phyloP scores from a whole-genome alignment of 495 filamentous ascomycete species.

The Penicillium mononematosum region DNA sequence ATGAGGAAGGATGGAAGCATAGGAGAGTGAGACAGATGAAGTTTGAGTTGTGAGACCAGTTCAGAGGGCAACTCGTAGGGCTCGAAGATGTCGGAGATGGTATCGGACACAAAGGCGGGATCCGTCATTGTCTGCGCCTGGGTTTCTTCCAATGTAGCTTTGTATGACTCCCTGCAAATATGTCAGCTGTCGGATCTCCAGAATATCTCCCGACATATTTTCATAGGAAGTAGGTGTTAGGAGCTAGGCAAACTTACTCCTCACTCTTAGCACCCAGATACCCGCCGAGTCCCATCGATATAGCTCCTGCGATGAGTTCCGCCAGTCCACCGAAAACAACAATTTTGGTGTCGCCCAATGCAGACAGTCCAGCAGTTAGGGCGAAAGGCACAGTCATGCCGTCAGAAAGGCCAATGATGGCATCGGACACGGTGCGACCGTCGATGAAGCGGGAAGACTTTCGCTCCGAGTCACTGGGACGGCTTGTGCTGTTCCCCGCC shows the following conservation, averaged over 20 bases:
- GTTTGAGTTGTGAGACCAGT: constrained; percentile 45
- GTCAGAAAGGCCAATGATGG: constrained; percentile 60
- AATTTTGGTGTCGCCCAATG: constrained; percentile 52
- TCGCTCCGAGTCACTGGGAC: constrained; percentile 13
- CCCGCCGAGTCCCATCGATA: constrained; percentile 60
- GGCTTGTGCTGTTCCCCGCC: constrained; percentile 20
- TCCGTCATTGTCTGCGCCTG: constrained; percentile 39
- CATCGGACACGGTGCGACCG: constrained; percentile 55
- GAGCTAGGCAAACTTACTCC: constrained; percentile 41
- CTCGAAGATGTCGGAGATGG: constrained; percentile 52
- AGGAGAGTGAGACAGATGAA: constrained; percentile 48
- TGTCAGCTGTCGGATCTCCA: not conserved
- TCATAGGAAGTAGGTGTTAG: not conserved
- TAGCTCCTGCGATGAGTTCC: constrained; percentile 57
- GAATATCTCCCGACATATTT: not conserved
- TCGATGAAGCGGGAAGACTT: constrained; percentile 34
- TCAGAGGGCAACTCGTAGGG: constrained; percentile 53
- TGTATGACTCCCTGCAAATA: constrained; percentile 49
- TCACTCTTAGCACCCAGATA: constrained; percentile 71
- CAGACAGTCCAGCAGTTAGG: constrained; percentile 55
- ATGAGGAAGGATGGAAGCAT: constrained; percentile 54
- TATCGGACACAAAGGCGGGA: constrained; percentile 35
- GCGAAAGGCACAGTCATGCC: constrained; percentile 63
- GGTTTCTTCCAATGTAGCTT: constrained; percentile 50
- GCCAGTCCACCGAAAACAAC: constrained; percentile 60